Conservation (phyloP, 2,329 filamentous ascomycete genomes). For the Stemphylium vesicarium region DNA sequence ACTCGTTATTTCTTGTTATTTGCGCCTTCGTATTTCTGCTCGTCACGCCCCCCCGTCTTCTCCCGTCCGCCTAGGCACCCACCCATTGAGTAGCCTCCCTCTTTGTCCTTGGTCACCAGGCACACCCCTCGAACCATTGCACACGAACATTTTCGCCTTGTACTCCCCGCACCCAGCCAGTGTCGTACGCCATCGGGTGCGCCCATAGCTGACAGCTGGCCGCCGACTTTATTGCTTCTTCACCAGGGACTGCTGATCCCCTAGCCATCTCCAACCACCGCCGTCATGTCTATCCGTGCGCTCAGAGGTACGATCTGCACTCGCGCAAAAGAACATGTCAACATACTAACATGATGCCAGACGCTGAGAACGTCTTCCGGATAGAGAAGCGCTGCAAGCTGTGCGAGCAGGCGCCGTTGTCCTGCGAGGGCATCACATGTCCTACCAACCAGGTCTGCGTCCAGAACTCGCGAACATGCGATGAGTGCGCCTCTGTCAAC, state of each 20-base stretch:
- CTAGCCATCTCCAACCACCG: constrained; percentile 12
- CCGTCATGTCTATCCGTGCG: constrained; percentile 27
- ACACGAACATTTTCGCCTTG: neutral
- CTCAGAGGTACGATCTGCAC: constrained; percentile 17
- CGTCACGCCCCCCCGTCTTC: neutral
- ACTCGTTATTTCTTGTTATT: constrained; percentile 18
- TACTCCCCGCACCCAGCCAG: constrained; percentile 1
- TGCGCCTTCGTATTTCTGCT: neutral
- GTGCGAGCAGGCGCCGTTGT: constrained; percentile 58
- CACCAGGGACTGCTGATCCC: constrained; percentile 18
- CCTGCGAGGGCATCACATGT: constrained; percentile 64
- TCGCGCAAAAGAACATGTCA: neutral
- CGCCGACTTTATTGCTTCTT: constrained; percentile 11
- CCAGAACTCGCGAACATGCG: constrained; percentile 65
- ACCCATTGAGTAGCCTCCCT: constrained; percentile 1
- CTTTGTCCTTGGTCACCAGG: constrained; percentile 19
- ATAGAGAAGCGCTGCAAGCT: constrained; percentile 66
- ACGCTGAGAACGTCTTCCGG: constrained; percentile 47
- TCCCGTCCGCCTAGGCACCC: neutral
- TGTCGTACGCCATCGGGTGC: constrained; percentile 13
- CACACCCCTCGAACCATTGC: constrained; percentile 6
- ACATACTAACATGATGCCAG: constrained; percentile 28
- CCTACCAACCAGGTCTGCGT: constrained; percentile 62
- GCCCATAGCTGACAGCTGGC: constrained; percentile 16
- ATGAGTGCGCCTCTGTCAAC: constrained; percentile 62